Evolutionary conservation across 371 early-diverging fungal genomes (phyloP), one percentile per base, ranked within the genome.

Genomic region (Nematocida ausubeli): DNA sequence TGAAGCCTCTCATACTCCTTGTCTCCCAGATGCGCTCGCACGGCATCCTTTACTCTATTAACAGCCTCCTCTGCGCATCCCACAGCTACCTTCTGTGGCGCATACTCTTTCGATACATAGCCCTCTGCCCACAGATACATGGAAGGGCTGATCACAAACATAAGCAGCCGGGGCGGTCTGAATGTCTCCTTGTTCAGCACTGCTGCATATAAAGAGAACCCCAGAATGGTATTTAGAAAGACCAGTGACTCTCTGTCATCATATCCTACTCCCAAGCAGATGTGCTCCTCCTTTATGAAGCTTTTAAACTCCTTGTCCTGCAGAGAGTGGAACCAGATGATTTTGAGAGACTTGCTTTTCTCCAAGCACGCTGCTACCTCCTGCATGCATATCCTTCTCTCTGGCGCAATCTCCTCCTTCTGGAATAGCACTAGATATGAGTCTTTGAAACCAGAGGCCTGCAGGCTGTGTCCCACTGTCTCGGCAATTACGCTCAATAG

Each of bases 281-380:
- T 75, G 58, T 75, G 78, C 66, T 75, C 78, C 14, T 75, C 67
- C 34, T 75, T 75, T 57, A 75, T 9, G 78, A 75, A 75, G n/a
- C 39, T 9, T 14, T n/a, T 34, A 34, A 66, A 75, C 42, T 49
- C 65, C 19, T 55, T 16, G 34, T 32, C 34, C 1, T 67, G 14
- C 47, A 67, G 6, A 7, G 78, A 64, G 28, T 54, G 30, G 67
- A 64, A 75, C 78, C 78, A 75, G 9, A 64, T 62, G 51, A 55
- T 39, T 24, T 55, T 65, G 16, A 75, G 40, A 9, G 55, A 14
- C 9, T 26, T 16, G 35, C 28, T 42, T 24, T 54, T 64, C 30
- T 32, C 49, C 30, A 75, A 54, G 5, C 26, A 22, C 3, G 66
- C 34, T 4, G 34, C 40, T 12, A 65, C 40, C 52, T 75, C 78